Evolutionary conservation across 345 rosid species (phyloP).

Genomic region (Heritiera fomes): DNA sequence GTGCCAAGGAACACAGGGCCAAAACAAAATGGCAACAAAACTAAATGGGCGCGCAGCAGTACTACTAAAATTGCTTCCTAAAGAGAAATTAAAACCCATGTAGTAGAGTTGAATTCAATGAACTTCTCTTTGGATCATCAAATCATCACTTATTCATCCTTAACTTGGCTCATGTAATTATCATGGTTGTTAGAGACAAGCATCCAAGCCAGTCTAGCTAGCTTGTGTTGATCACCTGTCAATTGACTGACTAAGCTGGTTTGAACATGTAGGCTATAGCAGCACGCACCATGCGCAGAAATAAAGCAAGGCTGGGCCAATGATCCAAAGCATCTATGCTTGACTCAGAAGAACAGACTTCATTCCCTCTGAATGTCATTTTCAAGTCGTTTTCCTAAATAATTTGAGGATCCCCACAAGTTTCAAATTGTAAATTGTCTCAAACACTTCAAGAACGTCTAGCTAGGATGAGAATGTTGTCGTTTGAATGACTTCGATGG

Average conservation of each 20-base stretch:
- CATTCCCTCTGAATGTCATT: constrained; percentile 9
- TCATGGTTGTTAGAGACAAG: neutral
- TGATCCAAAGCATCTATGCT: neutral
- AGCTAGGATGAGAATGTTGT: constrained; percentile 10
- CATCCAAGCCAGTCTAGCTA: neutral
- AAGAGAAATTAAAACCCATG: neutral
- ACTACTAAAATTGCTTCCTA: neutral
- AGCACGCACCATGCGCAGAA: no score
- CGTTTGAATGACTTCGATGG: neutral
- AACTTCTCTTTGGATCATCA: neutral
- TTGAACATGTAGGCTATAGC: neutral
- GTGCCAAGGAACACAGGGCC: neutral
- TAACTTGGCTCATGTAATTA: neutral
- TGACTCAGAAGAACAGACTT: neutral
- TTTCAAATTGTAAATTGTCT: constrained; percentile 13
- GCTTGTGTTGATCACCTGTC: neutral
- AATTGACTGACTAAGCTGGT: neutral
- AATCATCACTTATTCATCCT: neutral
- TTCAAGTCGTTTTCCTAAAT: neutral
- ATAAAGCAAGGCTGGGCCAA: neutral
- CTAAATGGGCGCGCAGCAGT: neutral
- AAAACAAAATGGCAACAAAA: neutral
- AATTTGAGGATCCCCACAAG: constrained; percentile 16
- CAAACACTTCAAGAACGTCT: constrained; percentile 17
- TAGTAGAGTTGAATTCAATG: neutral